phyloP scores from a whole-genome alignment of 257 asterid species.

The Fraxinus cuspidata region DNA sequence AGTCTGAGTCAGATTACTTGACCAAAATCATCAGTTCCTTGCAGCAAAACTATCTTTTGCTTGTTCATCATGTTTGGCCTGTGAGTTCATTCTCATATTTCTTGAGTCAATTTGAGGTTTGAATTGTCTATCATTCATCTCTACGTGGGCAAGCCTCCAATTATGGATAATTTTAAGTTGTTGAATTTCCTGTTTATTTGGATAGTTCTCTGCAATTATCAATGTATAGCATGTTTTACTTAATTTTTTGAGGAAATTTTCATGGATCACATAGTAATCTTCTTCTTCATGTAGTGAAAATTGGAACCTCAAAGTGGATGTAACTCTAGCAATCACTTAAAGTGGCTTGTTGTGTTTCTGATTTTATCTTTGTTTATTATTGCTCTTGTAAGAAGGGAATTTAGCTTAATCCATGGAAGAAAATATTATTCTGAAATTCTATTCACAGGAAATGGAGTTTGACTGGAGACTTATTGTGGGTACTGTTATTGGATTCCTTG shows the following conservation, averaged over 20 bases:
- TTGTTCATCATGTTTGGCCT: slow-evolving; percentile 57
- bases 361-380: neutral
- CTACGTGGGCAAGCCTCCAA: neutral
- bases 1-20: slow-evolving; percentile 29
- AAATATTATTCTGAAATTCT: neutral
- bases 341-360: neutral
- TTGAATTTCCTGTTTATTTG: neutral
- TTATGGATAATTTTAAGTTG: neutral
- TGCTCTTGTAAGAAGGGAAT: neutral
- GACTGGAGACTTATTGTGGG: slow-evolving; percentile 56
- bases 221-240: neutral
- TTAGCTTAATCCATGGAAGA: neutral
- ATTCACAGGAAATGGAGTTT: slow-evolving; percentile 50
- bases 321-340: neutral
- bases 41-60: slow-evolving; percentile 23
- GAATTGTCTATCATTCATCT: neutral
- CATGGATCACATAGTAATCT: neutral
- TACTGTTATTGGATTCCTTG: slow-evolving; percentile 59
- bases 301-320: neutral
- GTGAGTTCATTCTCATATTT: slow-evolving; percentile 34
- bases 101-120: neutral
- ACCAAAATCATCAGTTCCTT: slow-evolving; percentile 35
- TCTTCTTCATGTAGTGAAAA: neutral
- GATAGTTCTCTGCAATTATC: neutral
- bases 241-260: neutral